Evolutionary conservation across 202 grass and related monocot species (phyloP), one percentile per base, ranked within the genome.

Genomic region (Saccharum hybrid): DNA sequence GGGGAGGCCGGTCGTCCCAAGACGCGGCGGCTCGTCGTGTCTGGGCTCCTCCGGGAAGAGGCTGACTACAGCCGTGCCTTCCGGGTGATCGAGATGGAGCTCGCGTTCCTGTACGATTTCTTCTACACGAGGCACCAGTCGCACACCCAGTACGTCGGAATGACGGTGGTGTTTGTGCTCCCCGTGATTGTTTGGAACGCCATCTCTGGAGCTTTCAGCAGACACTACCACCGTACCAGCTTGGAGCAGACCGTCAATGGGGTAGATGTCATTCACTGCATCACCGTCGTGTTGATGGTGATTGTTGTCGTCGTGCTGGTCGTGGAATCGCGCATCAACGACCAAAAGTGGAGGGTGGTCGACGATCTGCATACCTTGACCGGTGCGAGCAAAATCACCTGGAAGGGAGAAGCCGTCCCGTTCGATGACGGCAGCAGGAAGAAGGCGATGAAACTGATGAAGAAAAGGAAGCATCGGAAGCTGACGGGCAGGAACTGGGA

Each of bases 41-140:
- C 46, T 11, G 83, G 67, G 21, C 83, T 79, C 66, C 56, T 78
- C 31, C 43, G 54, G 1, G 41, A 64, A 3, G 42, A 71, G 45
- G 30, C 8, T 0, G 38, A 21, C 6, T n/a, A 49, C 56, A 18
- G 46, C 45, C 31, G 41, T 21, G 75, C 41, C 18, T 85, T 85
- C 59, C 21, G 10, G 1, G 75, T 86, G 19, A 66, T 74, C 36
- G 68, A 86, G 68, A 40, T 6, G 15, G 76, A 80, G 76, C 18
- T 80, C 43, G 18, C 76, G 8, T 80, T 73, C 57, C 57, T 73
- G 15, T 85, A 66, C 36, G 76, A 85, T 33, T 79, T 79, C 68
- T 85, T 85, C 31, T 79, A 79, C 28, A 79, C 83, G 46, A 79
- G 34, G 22, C 38, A 72, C 57, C 33, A 80, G 1, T 34, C 10